Evolutionary conservation across 345 rosid genomes (phyloP), one percentile per base, ranked within the genome.

Genomic region (Theobroma cacao): DNA sequence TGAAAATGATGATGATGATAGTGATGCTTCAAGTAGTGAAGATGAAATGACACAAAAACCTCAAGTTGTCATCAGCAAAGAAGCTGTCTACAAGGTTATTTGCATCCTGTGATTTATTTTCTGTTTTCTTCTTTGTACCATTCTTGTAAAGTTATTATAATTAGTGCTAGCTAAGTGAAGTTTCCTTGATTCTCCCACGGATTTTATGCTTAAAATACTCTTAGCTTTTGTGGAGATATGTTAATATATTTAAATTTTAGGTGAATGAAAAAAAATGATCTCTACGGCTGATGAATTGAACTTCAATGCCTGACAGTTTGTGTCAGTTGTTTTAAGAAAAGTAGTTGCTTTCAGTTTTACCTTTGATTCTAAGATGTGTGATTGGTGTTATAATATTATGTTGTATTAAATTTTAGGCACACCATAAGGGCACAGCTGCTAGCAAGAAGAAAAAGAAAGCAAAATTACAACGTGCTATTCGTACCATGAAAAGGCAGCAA

Each of bases 361-460:
- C 4, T 34, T n/a, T 10, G 11, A 45, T 41, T 24, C 24, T 24
- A 30, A n/a, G 10, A 63, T 26, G 52, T 36, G 8, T 77, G 59
- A 48, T 76, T 76, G 67, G 24, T 69, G n/a, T 84, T 7, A 14
- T 30, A 47, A 55, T 78, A 10, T 7, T 24, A 41, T 66, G 30
- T 36, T 66, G n/a, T 36, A 79, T 74, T 3, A 36, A 74, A 77
- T 87, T 73, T 58, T 82, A 92, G 98, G 99, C 98, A 40, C 80
- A 78, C 72, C 88, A 91, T 87, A 88, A 89, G 83, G 98, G 98
- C 71, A 96, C 98, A 31, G 74, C 83, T 74, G 78, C 98, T 76
- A 94, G 97, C 87, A 96, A 96, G 91, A 96, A 90, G 90, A 92
- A 94, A 84, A 96, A 94, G 93, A 87, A 94, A 85, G 99, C 99